phyloP scores from a whole-genome alignment of 495 filamentous ascomycete species.

The Penicillium macrosclerotiorum region DNA sequence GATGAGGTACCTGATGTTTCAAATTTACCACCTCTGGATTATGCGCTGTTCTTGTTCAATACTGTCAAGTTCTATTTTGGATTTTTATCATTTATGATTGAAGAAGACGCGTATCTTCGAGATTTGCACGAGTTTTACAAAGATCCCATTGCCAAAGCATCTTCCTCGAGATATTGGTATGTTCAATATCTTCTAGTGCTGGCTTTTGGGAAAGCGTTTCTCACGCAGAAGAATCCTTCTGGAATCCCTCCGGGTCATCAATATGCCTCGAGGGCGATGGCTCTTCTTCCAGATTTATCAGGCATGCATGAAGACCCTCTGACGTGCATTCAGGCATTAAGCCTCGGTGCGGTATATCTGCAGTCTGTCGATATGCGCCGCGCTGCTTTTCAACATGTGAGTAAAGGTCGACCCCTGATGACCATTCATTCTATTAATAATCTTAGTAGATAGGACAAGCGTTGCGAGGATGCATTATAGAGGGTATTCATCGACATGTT shows the following conservation, averaged over 20 bases:
- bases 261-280: conserved; percentile 37
- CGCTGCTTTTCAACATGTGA: conserved; percentile 36
- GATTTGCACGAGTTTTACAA: conserved; percentile 34
- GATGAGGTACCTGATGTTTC: conserved; percentile 31
- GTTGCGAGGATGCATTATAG: conserved; percentile 33
- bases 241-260: conserved; percentile 36
- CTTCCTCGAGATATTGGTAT: conserved; percentile 33
- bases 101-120: conserved; percentile 32
- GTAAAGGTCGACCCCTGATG: not conserved
- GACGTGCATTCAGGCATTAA: conserved; percentile 33
- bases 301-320: conserved; percentile 33
- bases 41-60: conserved; percentile 37
- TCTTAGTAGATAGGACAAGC: conserved; percentile 38
- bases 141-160: conserved; percentile 20
- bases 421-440: not conserved
- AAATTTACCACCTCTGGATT: conserved; percentile 34
- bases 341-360: conserved; percentile 33
- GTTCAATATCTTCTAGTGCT: conserved; percentile 40
- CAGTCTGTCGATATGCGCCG: conserved; percentile 39
- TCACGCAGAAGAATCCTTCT: conserved; percentile 25
- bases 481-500: conserved; percentile 37
- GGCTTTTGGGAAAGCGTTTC: conserved; percentile 41
- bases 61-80: conserved; percentile 40
- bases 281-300: conserved; percentile 35
- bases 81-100: conserved; percentile 37